These are phyloP conservation scores for Hymenoscyphus fraxineus DNA, from an alignment of 2,329 filamentous ascomycete species.

Conservation along the genomic window DNA sequence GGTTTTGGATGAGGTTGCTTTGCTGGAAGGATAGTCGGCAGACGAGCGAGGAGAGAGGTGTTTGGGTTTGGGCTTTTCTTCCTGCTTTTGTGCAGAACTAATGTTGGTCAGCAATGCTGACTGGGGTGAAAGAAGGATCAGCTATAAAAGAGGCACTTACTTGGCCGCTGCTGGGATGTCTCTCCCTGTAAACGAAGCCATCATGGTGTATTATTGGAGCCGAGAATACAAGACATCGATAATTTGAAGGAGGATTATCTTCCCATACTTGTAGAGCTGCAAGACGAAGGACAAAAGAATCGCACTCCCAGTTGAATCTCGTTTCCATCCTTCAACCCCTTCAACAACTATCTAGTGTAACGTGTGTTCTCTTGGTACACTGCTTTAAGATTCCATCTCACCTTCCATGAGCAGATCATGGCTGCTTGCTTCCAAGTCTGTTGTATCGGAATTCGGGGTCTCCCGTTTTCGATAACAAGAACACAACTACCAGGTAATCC, in stretches of 20 bases:
- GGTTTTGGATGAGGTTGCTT: background rate
- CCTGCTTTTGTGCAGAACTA: background rate
- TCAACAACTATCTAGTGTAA: background rate
- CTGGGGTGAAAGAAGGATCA: background rate
- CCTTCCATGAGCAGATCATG: slow-evolving; percentile 1
- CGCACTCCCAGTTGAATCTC: background rate
- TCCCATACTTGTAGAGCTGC: background rate
- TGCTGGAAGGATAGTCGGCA: background rate
- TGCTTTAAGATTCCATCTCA: background rate
- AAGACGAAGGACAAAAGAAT: background rate
- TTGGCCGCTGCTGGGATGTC: background rate
- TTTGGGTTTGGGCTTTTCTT: background rate
- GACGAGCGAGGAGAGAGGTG: background rate
- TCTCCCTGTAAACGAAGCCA: too few species aligned
- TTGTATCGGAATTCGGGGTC: background rate
- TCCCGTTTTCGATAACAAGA: background rate
- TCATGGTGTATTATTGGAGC: too few species aligned
- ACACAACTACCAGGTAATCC: background rate
- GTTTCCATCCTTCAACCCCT: background rate
- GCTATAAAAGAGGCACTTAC: background rate
- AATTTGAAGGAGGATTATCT: too few species aligned
- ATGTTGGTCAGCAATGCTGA: background rate
- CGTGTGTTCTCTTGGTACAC: background rate
- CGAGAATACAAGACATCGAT: too few species aligned
- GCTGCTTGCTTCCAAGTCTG: background rate